Evolutionary conservation across 768 basidiomycete genomes (phyloP), one percentile per base, ranked within the genome.

Genomic region (Hebeloma cylindrosporum): DNA sequence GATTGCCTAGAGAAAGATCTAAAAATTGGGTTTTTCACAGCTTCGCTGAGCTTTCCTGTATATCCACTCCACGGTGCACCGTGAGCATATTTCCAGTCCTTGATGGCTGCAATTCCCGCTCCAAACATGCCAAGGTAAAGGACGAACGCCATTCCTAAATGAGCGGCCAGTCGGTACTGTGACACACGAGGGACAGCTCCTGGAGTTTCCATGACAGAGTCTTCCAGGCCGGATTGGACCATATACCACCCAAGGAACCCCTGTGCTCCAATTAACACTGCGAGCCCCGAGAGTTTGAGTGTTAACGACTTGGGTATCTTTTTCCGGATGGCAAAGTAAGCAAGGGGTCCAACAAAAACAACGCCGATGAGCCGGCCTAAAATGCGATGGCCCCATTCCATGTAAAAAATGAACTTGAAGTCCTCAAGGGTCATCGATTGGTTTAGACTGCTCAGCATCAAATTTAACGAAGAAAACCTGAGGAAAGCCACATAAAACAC

Each of bases 181-280:
- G 91, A 93, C 7, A 99, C 96, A 5, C 96, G 85, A 2, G 96
- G 94, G 5, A 95, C 87, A 8, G 88, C 84, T 11, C 85, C 86
- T 3, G 88, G 88, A 6, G 78, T 84, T 5, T 83, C 77, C 69
- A 97, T 75, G 41, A 90, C 71, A 8, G 87, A 78, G 41, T 89
- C 80, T 56, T 93, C 88, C 8, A 99, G 73, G 1, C 96, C 96
- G 9, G 93, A 97, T 63, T 94, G 88, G 43, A 99, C 96, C 96
- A 99, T 99, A 72, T 98, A 97, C 96, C 96, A 99, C 20, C 96
- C 96, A 14, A 99, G 74, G 14, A 79, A 75, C 34, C 96, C 96
- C 65, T 99, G 93, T 14, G 81, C 83, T 21, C 93, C 96, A 39
- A 99, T 85, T 23, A 97, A 79, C 0, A 82, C 59, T 0, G 85